These are phyloP conservation scores for Fusarium virguliforme DNA, from an alignment of 2,329 filamentous ascomycete species.

Conservation along the genomic window DNA sequence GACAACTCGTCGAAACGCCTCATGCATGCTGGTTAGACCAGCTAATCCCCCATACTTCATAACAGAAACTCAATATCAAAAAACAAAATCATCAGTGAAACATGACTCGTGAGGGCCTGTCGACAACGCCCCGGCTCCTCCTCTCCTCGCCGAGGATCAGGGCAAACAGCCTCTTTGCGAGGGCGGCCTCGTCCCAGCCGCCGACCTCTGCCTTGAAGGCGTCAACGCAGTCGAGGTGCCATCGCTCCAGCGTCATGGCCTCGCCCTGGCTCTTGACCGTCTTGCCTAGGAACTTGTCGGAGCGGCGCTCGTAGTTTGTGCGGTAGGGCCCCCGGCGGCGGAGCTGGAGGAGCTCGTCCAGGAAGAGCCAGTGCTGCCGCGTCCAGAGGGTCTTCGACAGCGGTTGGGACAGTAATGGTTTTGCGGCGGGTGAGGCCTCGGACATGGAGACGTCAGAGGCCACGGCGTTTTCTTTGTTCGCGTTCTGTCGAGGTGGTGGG, in stretches of 20 bases:
- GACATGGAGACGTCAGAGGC: slow-evolving; percentile 50
- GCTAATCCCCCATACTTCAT: slow-evolving; percentile 36
- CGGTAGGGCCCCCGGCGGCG: slow-evolving; percentile 61
- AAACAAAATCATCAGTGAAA: slow-evolving; percentile 51
- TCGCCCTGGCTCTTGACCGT: slow-evolving; percentile 64
- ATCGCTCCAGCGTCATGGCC: slow-evolving; percentile 66
- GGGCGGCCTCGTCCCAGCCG: slow-evolving; percentile 65
- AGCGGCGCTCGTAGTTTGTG: slow-evolving; percentile 48
- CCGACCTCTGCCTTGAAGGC: slow-evolving; percentile 66
- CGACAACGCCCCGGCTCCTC: slow-evolving; percentile 33
- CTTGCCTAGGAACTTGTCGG: slow-evolving; percentile 64
- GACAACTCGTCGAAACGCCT: slow-evolving; percentile 46
- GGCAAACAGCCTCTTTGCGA: slow-evolving; percentile 69
- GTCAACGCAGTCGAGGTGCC: slow-evolving; percentile 73
- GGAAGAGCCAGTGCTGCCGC: slow-evolving; percentile 67
- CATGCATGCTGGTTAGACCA: slow-evolving; percentile 33
- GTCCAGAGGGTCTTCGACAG: slow-evolving; percentile 66
- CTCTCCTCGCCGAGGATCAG: slow-evolving; percentile 68
- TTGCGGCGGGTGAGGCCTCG: slow-evolving; percentile 49
- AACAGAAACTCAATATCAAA: slow-evolving; percentile 31
- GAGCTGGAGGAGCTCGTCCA: slow-evolving; percentile 68
- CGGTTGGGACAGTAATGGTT: slow-evolving; percentile 35
- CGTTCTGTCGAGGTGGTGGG: slow-evolving; percentile 28
- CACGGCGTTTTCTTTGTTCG: slow-evolving; percentile 56
- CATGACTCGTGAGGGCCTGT: slow-evolving; percentile 47